These are phyloP conservation scores for Erythrophleum fordii DNA, from an alignment of 306 rosid species.

Conservation along the genomic window DNA sequence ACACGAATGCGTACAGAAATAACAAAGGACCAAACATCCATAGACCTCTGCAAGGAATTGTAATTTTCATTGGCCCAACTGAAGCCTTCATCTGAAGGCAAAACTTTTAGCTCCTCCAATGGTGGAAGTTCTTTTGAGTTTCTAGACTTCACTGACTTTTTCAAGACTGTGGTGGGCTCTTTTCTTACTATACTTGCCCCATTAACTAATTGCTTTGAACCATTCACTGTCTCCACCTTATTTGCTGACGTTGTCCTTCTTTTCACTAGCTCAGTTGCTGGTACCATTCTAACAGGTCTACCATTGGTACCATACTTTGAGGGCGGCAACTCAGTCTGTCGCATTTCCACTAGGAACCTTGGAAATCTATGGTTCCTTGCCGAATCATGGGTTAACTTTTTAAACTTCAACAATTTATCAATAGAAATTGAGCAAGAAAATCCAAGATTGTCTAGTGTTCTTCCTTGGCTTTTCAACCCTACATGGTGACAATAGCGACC, in stretches of 20 bases:
- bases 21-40: constrained; percentile 95
- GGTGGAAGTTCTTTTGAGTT: constrained; percentile 65
- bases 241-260: constrained; percentile 49
- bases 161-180: constrained; percentile 43
- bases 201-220: constrained; percentile 58
- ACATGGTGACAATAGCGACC: constrained; percentile 57
- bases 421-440: constrained; percentile 67
- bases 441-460: constrained; percentile 50
- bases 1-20: constrained; percentile 79
- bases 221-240: constrained; percentile 55
- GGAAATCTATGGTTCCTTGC: constrained; percentile 32
- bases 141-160: constrained; percentile 46
- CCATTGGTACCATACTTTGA: constrained; percentile 68
- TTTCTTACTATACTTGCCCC: constrained; percentile 66
- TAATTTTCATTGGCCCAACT: constrained; percentile 96
- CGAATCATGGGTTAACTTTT: constrained; percentile 38
- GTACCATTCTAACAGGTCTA: constrained; percentile 82
- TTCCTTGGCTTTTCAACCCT: constrained; percentile 51
- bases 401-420: constrained; percentile 44
- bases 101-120: constrained; percentile 72
- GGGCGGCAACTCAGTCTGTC: constrained; percentile 55
- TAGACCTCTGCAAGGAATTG: constrained; percentile 77
- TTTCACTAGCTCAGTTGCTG: constrained; percentile 66
- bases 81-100: constrained; percentile 91
- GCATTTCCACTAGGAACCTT: constrained; percentile 58